These are phyloP conservation scores for Nakaseomyces kungkrabaensis DNA, from an alignment of 1,139 yeast genomes.

Conservation along the genomic window DNA sequence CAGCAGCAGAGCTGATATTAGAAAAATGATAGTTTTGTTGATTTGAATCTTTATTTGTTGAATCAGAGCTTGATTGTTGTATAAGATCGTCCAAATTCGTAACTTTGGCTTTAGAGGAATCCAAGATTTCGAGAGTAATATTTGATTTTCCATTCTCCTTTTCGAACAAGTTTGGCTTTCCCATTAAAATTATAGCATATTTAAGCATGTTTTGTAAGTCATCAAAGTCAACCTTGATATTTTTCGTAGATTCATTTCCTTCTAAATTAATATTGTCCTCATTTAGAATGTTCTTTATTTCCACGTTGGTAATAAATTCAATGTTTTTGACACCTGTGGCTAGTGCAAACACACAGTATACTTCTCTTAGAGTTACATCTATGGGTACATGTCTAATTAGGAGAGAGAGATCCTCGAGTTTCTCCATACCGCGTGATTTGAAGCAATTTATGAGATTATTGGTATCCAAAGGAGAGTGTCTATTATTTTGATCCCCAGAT, in stretches of 20 bases:
- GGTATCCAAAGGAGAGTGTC: not conserved
- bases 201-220: not conserved
- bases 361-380: slow-evolving; percentile 66
- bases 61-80: slow-evolving; percentile 41
- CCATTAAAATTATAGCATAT: not conserved
- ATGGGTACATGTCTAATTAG: slow-evolving; percentile 50
- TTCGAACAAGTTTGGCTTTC: not conserved
- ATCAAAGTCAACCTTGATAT: not conserved
- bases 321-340: slow-evolving; percentile 62
- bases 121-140: not conserved
- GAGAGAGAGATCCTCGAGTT: not conserved
- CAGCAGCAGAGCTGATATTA: not conserved
- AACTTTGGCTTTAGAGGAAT: slow-evolving; percentile 37
- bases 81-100: slow-evolving; percentile 51
- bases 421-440: not conserved
- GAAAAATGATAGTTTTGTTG: not conserved
- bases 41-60: not conserved
- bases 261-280: not conserved
- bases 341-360: slow-evolving; percentile 62
- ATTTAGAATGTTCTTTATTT: not conserved
- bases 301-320: not conserved
- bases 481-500: not conserved
- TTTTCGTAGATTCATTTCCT: not conserved
- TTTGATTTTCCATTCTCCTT: not conserved
- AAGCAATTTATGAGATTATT: not conserved